Percentiles rank a stretch among this genome's conserved stretches.
Conservation (phyloP, 495 filamentous ascomycete genomes). For the Aspergillus homomorphus region DNA sequence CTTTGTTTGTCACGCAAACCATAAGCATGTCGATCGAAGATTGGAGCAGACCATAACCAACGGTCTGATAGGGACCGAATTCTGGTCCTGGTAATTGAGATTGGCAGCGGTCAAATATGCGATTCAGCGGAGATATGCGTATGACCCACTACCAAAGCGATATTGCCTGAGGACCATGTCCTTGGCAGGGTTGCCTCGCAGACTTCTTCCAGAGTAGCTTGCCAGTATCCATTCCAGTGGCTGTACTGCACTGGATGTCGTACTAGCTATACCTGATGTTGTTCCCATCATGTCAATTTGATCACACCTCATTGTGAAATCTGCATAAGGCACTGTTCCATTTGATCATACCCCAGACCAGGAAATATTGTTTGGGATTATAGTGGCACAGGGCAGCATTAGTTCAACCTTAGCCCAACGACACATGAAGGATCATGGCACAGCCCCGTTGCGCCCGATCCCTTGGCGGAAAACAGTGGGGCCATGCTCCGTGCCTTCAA, state of each 20-base stretch:
- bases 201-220: background rate
- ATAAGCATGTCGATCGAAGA: background rate
- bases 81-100: background rate
- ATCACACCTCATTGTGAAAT: background rate
- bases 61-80: background rate
- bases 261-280: background rate
- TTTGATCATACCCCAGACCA: background rate
- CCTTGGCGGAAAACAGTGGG: background rate
- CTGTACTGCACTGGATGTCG: background rate
- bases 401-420: constrained; percentile 2
- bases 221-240: background rate
- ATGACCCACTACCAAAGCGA: background rate
- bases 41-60: background rate
- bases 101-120: background rate
- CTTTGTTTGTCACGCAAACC: background rate
- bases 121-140: background rate
- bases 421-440: background rate
- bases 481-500: background rate
- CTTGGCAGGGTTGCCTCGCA: background rate
- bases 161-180: background rate
- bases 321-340: background rate
- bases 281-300: background rate
- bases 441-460: constrained; percentile 11
- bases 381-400: background rate
- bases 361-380: background rate